Conservation (phyloP, 148 eudicot species). For the Beta vulgaris region DNA sequence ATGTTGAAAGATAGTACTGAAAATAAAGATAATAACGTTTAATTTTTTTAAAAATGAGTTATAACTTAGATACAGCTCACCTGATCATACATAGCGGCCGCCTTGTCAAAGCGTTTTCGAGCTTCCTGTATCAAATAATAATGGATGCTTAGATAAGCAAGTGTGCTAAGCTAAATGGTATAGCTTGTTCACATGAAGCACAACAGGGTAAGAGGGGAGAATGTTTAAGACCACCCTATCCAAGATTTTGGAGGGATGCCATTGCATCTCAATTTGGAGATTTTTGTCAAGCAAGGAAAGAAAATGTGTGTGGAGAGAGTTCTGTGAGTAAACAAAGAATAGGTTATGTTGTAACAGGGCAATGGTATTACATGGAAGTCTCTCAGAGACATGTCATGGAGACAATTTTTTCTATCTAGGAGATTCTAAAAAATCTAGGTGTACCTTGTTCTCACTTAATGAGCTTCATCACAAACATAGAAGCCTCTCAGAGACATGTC, state of each 20-base stretch:
- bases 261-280: too few relatives aligned
- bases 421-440: not conserved
- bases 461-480: too few relatives aligned
- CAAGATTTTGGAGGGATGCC: not conserved
- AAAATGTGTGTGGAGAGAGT: too few relatives aligned
- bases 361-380: not conserved
- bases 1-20: not conserved
- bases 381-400: not conserved
- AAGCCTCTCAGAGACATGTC: too few relatives aligned
- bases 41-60: not conserved
- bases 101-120: constrained; percentile 92
- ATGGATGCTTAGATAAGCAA: constrained; percentile 5
- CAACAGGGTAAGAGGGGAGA: not conserved
- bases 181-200: not conserved
- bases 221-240: constrained; percentile 6
- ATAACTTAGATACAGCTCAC: constrained; percentile 30
- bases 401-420: too few relatives aligned
- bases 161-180: not conserved
- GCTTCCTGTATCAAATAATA: constrained; percentile 63
- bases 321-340: not conserved
- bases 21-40: too few relatives aligned
- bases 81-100: constrained; percentile 70
- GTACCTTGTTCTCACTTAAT: not conserved
- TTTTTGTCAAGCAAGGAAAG: too few relatives aligned
- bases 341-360: not conserved